phyloP scores from a whole-genome alignment of 331 rosid genomes.

The Malus hybrid region DNA sequence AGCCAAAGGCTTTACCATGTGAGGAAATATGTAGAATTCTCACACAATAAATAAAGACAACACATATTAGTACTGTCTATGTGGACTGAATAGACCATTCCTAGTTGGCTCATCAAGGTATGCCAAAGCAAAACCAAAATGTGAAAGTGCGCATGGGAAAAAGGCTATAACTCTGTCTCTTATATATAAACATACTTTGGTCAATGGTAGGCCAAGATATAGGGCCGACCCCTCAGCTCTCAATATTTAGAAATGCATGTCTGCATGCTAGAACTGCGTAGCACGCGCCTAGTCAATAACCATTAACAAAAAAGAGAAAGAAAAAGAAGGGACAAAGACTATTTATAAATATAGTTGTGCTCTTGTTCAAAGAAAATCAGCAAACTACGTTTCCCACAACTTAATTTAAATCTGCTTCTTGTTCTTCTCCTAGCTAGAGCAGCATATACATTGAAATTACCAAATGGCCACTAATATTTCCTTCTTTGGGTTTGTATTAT shows the following conservation, averaged over 20 bases:
- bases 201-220: conserved; percentile 1
- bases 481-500: not conserved
- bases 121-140: not conserved
- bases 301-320: not conserved
- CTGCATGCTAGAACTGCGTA: not conserved
- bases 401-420: not conserved
- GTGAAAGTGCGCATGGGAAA: not conserved
- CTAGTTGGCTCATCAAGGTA: not conserved
- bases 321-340: not conserved
- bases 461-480: not conserved
- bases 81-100: not conserved
- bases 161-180: conserved; percentile 5
- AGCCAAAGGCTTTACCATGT: not conserved
- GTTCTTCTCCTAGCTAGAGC: no score
- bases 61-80: no score
- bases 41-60: not conserved
- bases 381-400: not conserved
- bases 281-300: not conserved
- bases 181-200: not conserved
- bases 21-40: not conserved
- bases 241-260: not conserved
- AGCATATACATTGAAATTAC: not conserved
- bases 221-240: conserved; percentile 1
- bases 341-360: no score
- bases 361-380: no score